Percentiles rank a stretch among this genome's conserved stretches.
Conservation (phyloP, 805 yeast genomes). For the Candida manassasensis region DNA sequence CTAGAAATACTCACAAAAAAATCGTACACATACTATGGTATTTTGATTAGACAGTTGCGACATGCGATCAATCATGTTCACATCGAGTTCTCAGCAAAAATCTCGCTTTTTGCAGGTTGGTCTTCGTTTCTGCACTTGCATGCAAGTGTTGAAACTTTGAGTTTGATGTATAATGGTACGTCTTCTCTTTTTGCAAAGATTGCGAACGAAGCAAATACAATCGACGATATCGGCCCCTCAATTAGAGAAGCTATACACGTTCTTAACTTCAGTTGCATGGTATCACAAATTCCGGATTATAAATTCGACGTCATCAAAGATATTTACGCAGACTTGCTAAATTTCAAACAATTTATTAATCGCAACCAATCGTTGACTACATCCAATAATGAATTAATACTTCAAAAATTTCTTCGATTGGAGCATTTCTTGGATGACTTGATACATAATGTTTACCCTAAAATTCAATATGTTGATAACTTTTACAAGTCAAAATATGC, state of each 20-base stretch:
- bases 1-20: constrained; percentile 26
- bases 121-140: constrained; percentile 29
- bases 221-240: constrained; percentile 17
- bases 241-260: constrained; percentile 14
- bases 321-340: constrained; percentile 19
- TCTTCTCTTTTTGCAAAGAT: constrained; percentile 25
- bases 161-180: constrained; percentile 32
- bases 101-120: constrained; percentile 35
- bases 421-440: constrained; percentile 26
- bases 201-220: constrained; percentile 16
- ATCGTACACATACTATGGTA: constrained; percentile 31
- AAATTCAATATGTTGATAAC: constrained; percentile 20
- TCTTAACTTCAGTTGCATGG: constrained; percentile 18
- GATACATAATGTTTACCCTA: constrained; percentile 22
- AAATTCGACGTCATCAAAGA: constrained; percentile 24
- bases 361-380: constrained; percentile 12
- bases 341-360: constrained; percentile 21
- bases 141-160: constrained; percentile 28
- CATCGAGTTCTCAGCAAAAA: constrained; percentile 33
- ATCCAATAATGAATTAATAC: constrained; percentile 7
- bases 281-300: constrained; percentile 31
- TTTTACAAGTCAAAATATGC: constrained; percentile 16
- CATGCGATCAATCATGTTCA: constrained; percentile 26
- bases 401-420: constrained; percentile 19
- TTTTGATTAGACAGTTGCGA: constrained; percentile 30